These are phyloP conservation scores for Pseudophaeomoniella oleicola DNA, from an alignment of 2,329 filamentous ascomycete genomes.

Conservation along the genomic window DNA sequence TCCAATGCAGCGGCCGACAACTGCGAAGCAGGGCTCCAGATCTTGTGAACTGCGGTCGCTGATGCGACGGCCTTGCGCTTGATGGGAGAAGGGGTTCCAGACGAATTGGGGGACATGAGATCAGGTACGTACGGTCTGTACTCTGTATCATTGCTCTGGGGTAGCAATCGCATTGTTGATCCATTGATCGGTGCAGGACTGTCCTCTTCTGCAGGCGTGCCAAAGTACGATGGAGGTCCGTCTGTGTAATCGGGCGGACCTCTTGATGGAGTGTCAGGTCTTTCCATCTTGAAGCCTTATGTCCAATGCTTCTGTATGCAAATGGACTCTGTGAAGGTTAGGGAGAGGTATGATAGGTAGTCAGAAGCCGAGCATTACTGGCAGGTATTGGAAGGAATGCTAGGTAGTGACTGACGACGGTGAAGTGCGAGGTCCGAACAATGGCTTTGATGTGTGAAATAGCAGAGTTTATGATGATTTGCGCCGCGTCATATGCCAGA, in stretches of 20 bases:
- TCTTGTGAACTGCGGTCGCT: conserved; percentile 7
- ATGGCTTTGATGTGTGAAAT: not conserved
- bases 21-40: conserved; percentile 7
- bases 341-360: too few relatives aligned
- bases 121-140: conserved; percentile 23
- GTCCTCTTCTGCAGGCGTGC: conserved; percentile 15
- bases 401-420: not conserved
- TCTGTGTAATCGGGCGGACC: conserved; percentile 22
- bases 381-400: too few relatives aligned
- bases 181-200: conserved; percentile 18
- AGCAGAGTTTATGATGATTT: not conserved
- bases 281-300: conserved; percentile 9
- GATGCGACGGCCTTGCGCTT: conserved; percentile 10
- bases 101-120: conserved; percentile 7
- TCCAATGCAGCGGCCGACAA: conserved; percentile 5
- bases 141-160: conserved; percentile 22
- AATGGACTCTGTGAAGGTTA: too few relatives aligned
- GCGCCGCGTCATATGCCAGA: not conserved
- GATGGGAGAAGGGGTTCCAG: conserved; percentile 5
- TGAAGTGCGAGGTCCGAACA: not conserved
- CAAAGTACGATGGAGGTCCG: conserved; percentile 26
- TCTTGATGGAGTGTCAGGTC: conserved; percentile 11
- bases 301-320: too few relatives aligned
- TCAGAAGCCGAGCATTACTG: too few relatives aligned
- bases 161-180: conserved; percentile 30